phyloP scores from a whole-genome alignment of 106 monocot species.

The Acorus calamus region DNA sequence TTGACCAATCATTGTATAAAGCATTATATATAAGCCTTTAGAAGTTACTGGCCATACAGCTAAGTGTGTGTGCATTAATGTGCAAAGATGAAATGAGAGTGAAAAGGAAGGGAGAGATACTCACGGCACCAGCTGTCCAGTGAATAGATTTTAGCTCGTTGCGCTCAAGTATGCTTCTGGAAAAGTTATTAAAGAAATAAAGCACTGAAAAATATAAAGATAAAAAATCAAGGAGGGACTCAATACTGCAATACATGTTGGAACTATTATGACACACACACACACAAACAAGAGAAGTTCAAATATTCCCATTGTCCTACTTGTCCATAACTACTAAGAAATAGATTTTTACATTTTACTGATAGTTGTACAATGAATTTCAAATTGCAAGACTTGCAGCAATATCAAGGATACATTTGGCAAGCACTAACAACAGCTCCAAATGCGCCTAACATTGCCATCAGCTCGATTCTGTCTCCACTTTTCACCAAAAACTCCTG shows the following conservation, averaged over 20 bases:
- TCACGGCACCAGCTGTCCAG: slow-evolving; percentile 74
- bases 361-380: too few species aligned
- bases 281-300: too few species aligned
- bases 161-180: slow-evolving; percentile 79
- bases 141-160: slow-evolving; percentile 42
- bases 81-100: background rate
- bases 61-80: too few species aligned
- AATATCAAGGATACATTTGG: slow-evolving; percentile 86
- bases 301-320: too few species aligned
- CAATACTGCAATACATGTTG: too few species aligned
- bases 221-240: too few species aligned
- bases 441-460: slow-evolving; percentile 83
- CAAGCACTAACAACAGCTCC: slow-evolving; percentile 65
- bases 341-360: too few species aligned
- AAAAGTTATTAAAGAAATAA: slow-evolving; percentile 20
- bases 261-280: too few species aligned
- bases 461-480: slow-evolving; percentile 61
- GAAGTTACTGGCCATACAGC: too few species aligned
- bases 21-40: too few species aligned
- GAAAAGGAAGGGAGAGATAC: slow-evolving; percentile 23
- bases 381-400: background rate
- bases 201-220: background rate
- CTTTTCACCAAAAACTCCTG: slow-evolving; percentile 87
- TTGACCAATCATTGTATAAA: too few species aligned
- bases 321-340: too few species aligned